Base-by-base conservation (phyloP, 768 basidiomycete species). In the Phylloporus arenicola region DNA sequence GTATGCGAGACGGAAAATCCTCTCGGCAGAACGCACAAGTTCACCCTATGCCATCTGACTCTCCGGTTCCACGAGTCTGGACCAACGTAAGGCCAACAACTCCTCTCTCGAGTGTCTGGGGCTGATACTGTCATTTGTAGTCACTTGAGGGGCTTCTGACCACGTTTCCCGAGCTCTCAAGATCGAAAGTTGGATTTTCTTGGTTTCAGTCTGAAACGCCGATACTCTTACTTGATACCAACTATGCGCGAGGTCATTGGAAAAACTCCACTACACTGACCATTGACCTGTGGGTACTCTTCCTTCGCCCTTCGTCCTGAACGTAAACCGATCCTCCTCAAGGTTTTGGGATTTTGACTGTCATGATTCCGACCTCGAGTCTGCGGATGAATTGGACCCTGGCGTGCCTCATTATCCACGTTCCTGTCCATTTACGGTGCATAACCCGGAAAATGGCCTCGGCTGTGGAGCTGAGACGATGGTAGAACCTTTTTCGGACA, bases 161-260 rank as follows among this genome's bases (percentile, higher is more conserved):
- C 6, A 47, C 58, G 19, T 67, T 63, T 16, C 66, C 66, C 17
- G 55, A 62, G 31, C 56, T 69, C 9, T 44, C 41, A 1, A 65
- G 63, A 31, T 14, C 61, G 6, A 14, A 30, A 34, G 30, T 51
- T 17, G 56, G 61, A 11, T 51, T 67, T 44, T 57, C 53, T 11
- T 67, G 63, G 61, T 45, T 56, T 30, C 61, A 69, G 40, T 67
- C 56, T 14, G 63, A 63, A 45, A 58, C 57, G 4, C 67, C 67
- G 1, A 30, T 63, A 41, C 53, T 67, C 38, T 17, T 67, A 17
- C 54, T 67, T 2, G 55, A 57, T 34, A 34, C 25, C 24, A 51
- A 51, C 27, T 20, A 31, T 22, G 19, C 43, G 6, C 46, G 45
- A 3, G 51, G 57, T 20, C 27, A 12, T 22, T 69, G 65, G 65